These are phyloP conservation scores for Verbena officinalis DNA, from an alignment of 257 asterid species.

Conservation along the genomic window DNA sequence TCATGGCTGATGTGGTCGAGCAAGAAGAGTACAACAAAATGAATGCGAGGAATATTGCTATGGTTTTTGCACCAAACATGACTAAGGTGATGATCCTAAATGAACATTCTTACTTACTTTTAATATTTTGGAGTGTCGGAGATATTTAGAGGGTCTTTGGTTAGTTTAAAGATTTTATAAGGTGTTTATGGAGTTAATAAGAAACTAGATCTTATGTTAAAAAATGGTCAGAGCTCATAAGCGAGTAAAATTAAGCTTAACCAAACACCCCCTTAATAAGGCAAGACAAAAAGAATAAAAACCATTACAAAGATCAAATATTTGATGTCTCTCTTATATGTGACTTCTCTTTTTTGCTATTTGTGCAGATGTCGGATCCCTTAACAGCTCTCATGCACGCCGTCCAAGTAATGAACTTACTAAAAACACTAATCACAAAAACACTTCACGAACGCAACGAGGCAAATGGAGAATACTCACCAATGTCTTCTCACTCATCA, in stretches of 20 bases:
- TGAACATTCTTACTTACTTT: background rate
- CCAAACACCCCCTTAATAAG: too few relatives aligned
- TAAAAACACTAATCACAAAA: slow-evolving; percentile 78
- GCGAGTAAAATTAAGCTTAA: too few relatives aligned
- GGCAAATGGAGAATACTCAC: slow-evolving; percentile 58
- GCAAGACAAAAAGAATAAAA: too few relatives aligned
- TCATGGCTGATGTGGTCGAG: slow-evolving; percentile 98
- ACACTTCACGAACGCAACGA: slow-evolving; percentile 79
- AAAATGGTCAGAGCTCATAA: too few relatives aligned
- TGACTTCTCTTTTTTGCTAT: slow-evolving; percentile 11
- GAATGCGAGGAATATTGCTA: slow-evolving; percentile 94
- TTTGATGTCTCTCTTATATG: background rate
- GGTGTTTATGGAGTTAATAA: too few relatives aligned
- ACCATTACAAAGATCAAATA: too few relatives aligned
- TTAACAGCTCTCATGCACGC: slow-evolving; percentile 98
- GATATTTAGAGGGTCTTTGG: too few relatives aligned
- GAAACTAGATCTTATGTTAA: too few relatives aligned
- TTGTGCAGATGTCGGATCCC: slow-evolving; percentile 90
- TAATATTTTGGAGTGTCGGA: background rate
- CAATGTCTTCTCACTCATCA: slow-evolving; percentile 66
- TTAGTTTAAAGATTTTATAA: too few relatives aligned
- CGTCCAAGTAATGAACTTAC: slow-evolving; percentile 96
- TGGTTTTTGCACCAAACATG: slow-evolving; percentile 98
- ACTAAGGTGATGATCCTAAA: slow-evolving; percentile 66
- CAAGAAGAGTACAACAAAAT: slow-evolving; percentile 88